Conservation (phyloP, 257 asterid species). For the Ocimum tenuiflorum region DNA sequence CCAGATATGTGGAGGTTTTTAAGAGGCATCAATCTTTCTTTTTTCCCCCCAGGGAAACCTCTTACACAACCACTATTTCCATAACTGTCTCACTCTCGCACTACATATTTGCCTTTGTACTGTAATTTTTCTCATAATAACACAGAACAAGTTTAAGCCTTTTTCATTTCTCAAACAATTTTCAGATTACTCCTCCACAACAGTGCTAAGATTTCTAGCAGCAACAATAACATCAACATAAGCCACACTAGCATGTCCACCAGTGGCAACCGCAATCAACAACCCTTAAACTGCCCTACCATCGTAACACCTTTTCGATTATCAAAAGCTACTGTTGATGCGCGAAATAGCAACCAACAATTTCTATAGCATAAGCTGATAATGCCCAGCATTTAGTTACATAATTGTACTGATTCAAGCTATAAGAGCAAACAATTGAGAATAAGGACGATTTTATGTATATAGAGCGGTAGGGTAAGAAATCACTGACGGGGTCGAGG, state of each 20-base stretch:
- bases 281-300: neutral
- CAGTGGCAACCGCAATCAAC: neutral
- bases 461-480: neutral
- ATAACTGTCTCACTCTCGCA: too few relatives aligned
- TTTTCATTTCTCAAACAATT: neutral
- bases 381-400: neutral
- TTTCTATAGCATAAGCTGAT: neutral
- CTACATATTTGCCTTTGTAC: too few relatives aligned
- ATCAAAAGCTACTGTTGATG: neutral
- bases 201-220: too few relatives aligned
- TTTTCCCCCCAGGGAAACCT: too few relatives aligned
- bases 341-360: neutral
- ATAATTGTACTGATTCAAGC: neutral
- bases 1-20: too few relatives aligned
- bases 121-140: too few relatives aligned
- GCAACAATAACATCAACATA: neutral
- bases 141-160: too few relatives aligned
- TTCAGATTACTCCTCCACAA: neutral
- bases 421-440: neutral
- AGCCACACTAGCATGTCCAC: neutral
- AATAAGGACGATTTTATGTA: neutral
- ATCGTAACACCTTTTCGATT: neutral
- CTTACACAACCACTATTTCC: too few relatives aligned
- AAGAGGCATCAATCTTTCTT: too few relatives aligned
- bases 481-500: conserved; percentile 54